These are phyloP conservation scores for Eucalyptus urophylla DNA, from an alignment of 345 rosid species.

Conservation along the genomic window DNA sequence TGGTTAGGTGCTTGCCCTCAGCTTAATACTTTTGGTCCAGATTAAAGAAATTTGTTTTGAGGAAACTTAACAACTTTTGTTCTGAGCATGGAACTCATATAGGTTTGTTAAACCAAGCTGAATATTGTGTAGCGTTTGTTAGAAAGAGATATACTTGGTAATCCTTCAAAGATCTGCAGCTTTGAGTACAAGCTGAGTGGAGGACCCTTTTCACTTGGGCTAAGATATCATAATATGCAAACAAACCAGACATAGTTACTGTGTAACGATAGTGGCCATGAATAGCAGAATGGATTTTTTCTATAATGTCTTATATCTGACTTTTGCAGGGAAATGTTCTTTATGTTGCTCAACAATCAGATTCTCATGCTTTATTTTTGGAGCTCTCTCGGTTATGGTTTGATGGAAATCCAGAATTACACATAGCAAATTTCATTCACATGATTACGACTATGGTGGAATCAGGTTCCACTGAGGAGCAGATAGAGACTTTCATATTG, in stretches of 20 bases:
- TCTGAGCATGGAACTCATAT: not conserved
- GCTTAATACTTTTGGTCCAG: not conserved
- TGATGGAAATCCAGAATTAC: slow-evolving; percentile 58
- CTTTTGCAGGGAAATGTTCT: slow-evolving; percentile 56
- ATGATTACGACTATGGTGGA: slow-evolving; percentile 69
- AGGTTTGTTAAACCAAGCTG: not conserved
- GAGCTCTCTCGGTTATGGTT: slow-evolving; percentile 76
- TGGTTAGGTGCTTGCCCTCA: not conserved
- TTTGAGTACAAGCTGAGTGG: not conserved
- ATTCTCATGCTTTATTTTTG: slow-evolving; percentile 63
- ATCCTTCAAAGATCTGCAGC: not conserved
- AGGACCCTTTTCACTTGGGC: not conserved
- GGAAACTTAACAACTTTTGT: not conserved
- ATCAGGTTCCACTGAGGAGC: slow-evolving; percentile 63
- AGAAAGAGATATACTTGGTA: not conserved
- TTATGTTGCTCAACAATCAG: slow-evolving; percentile 43
- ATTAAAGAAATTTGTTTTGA: not conserved
- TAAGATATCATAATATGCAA: not conserved
- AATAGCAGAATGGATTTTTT: not conserved
- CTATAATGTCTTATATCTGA: not conserved
- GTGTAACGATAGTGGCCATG: not conserved
- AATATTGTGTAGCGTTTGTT: not conserved
- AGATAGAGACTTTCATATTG: slow-evolving; percentile 59
- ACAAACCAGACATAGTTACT: not conserved
- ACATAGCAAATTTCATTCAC: slow-evolving; percentile 85